Evolutionary conservation across 2,329 filamentous ascomycete species (phyloP), one percentile per base, ranked within the genome.

Genomic region (Hypomyces rosellus): DNA sequence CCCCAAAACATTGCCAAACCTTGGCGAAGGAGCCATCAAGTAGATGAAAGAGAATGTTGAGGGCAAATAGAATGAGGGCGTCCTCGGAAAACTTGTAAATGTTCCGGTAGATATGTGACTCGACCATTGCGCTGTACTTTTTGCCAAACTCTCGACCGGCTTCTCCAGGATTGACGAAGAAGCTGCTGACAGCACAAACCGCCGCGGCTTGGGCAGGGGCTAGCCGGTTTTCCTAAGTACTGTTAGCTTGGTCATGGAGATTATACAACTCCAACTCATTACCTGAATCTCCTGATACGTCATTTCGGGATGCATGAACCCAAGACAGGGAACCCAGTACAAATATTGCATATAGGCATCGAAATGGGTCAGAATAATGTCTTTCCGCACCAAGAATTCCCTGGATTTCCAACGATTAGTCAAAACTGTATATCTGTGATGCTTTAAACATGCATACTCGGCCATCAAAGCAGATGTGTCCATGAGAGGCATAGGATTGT

Each of bases 51-150:
- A 62, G 59, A 16, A 66, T 64, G 54, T 63, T 67, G 3, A 71
- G 57, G 5, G 66, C 61, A 42, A 68, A 65, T 1, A 71, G 61
- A 18, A 66, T 60, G 14, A 71, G 59, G 5, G 62, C 57, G 9
- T 61, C 57, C 38, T 68, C 65, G 36, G 62, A 63, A 37, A 71
- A 66, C 34, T 60, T 63, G 55, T 69, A 65, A 47, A 75, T 63
- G 55, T 70, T 65, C 40, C 69, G 64, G 60, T 72, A 64, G 34
- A 74, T 54, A 56, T 68, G 65, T 46, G 65, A 61, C 49, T 73
- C 70, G 34, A 73, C 65, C 46, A 67, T 60, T 14, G 67, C 63
- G 49, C 63, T 66, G 54, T 69, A 73, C 45, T 61, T 67, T 45
- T 62, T 60, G 5, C 66, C 65, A 50, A 72, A 70, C 7, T 66